Conservation (phyloP, 352 stramenopile genomes). For the Saprolegnia diclina region DNA sequence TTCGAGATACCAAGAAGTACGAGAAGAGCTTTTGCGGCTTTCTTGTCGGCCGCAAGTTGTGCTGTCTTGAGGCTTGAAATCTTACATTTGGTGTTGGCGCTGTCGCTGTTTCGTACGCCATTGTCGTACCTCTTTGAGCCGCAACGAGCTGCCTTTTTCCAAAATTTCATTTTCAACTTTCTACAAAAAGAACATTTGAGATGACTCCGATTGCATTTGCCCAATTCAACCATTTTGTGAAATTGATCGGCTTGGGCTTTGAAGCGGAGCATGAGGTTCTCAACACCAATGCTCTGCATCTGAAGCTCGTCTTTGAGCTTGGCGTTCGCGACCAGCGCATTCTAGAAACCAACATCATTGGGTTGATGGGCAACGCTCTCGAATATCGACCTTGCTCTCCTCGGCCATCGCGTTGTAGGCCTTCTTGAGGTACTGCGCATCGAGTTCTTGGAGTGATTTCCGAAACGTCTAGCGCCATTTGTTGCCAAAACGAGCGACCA, state of each 20-base stretch:
- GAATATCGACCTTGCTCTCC: slow-evolving; percentile 80
- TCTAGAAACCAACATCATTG: no score
- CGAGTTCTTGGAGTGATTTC: slow-evolving; percentile 66
- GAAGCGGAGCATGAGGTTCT: slow-evolving; percentile 77
- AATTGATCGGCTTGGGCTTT: slow-evolving; percentile 59
- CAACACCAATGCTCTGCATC: slow-evolving; percentile 68
- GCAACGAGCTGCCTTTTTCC: slow-evolving; percentile 59
- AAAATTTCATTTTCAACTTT: slow-evolving; percentile 76
- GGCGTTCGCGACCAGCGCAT: slow-evolving; percentile 67
- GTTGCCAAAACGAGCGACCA: not conserved
- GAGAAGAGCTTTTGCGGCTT: slow-evolving; percentile 41
- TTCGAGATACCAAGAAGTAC: no score
- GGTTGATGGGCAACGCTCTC: no score
- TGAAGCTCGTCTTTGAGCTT: slow-evolving; percentile 77
- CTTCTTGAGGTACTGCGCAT: slow-evolving; percentile 74
- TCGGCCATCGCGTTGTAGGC: slow-evolving; percentile 78
- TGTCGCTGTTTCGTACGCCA: slow-evolving; percentile 31
- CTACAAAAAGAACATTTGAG: no score
- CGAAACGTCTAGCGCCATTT: slow-evolving; percentile 47
- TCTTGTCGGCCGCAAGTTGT: slow-evolving; percentile 44
- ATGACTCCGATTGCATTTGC: no score
- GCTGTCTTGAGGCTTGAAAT: slow-evolving; percentile 42
- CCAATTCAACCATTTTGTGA: slow-evolving; percentile 63
- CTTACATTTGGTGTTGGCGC: not conserved
- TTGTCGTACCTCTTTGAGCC: slow-evolving; percentile 54